These are phyloP conservation scores for Solanum hybrid DNA, from an alignment of 305 asterid species.

Conservation along the genomic window DNA sequence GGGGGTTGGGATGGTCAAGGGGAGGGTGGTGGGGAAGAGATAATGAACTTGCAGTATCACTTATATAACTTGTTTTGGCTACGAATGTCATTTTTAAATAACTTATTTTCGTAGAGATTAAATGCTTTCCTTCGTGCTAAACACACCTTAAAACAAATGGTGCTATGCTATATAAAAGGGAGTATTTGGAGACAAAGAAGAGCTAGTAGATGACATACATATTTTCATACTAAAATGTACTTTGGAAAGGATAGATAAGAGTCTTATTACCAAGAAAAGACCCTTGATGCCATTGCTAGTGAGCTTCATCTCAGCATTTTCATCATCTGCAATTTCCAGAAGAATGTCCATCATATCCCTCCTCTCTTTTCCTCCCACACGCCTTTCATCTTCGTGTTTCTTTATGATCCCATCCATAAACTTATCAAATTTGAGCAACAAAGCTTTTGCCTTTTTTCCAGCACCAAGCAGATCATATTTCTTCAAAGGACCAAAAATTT, in stretches of 20 bases:
- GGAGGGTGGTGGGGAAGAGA: no score
- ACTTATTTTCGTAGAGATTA: not conserved
- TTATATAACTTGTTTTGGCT: not conserved
- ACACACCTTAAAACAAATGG: not conserved
- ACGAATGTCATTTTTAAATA: not conserved
- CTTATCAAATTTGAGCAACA: slow-evolving; percentile 39
- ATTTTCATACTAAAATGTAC: not conserved
- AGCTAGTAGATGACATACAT: no score
- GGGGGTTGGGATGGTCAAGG: no score
- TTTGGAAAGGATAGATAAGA: not conserved
- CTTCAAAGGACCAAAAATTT: slow-evolving; percentile 43
- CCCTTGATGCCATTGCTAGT: slow-evolving; percentile 3
- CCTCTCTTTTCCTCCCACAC: slow-evolving; percentile 10
- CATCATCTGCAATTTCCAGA: slow-evolving; percentile 30
- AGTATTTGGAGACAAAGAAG: no score
- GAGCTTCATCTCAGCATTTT: slow-evolving; percentile 17
- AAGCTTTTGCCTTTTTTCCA: slow-evolving; percentile 13
- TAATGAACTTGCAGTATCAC: not conserved
- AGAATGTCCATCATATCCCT: slow-evolving; percentile 2
- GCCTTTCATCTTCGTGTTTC: slow-evolving; percentile 26
- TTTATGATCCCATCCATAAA: slow-evolving; percentile 49
- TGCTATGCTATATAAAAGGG: not conserved
- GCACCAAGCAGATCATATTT: slow-evolving; percentile 4
- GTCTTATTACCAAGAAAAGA: not conserved
- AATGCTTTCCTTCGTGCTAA: not conserved